These are phyloP conservation scores for Populus nigra DNA, from an alignment of 345 rosid species.

Conservation along the genomic window DNA sequence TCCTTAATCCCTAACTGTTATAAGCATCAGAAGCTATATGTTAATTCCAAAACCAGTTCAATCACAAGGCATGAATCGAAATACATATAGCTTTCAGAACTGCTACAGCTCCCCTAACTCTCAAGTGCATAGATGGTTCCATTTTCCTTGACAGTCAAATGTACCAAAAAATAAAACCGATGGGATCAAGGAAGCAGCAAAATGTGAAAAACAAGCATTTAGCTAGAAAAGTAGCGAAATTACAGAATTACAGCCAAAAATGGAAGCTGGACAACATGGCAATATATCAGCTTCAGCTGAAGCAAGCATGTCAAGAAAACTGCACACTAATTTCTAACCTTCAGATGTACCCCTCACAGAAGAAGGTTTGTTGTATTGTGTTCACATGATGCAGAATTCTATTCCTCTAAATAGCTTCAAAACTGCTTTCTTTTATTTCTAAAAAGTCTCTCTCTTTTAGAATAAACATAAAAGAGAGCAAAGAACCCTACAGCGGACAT, in stretches of 20 bases:
- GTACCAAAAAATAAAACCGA: not conserved
- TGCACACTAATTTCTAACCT: slow-evolving; percentile 14
- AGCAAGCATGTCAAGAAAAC: slow-evolving; percentile 15
- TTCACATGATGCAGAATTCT: slow-evolving; percentile 39
- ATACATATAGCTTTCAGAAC: not conserved
- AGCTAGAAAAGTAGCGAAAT: slow-evolving; percentile 7
- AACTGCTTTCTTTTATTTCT: slow-evolving; percentile 89
- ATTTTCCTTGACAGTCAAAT: not conserved
- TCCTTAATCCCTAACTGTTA: not conserved
- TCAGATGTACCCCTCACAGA: slow-evolving; percentile 11
- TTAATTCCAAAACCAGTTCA: not conserved
- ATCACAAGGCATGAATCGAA: not conserved
- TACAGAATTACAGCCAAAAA: slow-evolving; percentile 2
- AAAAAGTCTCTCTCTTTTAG: slow-evolving; percentile 64
- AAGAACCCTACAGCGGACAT: slow-evolving; percentile 53
- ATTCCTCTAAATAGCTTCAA: slow-evolving; percentile 43
- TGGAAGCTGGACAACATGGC: not conserved
- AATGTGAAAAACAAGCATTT: not conserved
- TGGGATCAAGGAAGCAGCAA: not conserved
- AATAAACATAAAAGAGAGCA: slow-evolving; percentile 52
- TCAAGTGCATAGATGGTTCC: not conserved
- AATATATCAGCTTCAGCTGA: slow-evolving; percentile 5
- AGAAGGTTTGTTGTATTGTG: slow-evolving; percentile 23
- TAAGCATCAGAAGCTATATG: not conserved
- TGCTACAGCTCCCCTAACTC: not conserved